Conservation (phyloP, 164 flowering plant species). For the Vitis cinerea region DNA sequence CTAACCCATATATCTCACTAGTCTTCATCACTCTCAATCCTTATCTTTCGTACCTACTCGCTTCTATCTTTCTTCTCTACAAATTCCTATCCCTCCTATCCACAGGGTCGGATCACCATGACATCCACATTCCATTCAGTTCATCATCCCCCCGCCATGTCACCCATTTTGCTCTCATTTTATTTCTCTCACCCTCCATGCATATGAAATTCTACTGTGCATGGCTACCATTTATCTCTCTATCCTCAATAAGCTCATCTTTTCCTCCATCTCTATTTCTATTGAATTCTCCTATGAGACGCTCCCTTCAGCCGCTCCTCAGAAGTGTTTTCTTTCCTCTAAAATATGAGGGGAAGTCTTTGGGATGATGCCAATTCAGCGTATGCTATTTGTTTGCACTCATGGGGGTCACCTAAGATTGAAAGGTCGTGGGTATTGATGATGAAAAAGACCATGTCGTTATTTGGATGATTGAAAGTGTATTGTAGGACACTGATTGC, state of each 20-base stretch:
- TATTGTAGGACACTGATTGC: conserved; percentile 84
- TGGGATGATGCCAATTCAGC: conserved; percentile 17
- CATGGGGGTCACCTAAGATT: conserved; percentile 75
- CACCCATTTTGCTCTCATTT: too few relatives aligned
- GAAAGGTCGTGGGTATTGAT: conserved; percentile 91
- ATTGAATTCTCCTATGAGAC: conserved; percentile 15
- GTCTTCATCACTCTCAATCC: too few relatives aligned
- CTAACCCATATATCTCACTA: too few relatives aligned
- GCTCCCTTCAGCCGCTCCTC: conserved; percentile 2
- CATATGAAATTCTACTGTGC: too few relatives aligned
- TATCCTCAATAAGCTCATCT: conserved; percentile 30
- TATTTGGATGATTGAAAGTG: conserved; percentile 94
- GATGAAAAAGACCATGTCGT: conserved; percentile 98
- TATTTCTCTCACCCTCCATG: too few relatives aligned
- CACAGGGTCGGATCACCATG: too few relatives aligned
- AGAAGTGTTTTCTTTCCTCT: conserved; percentile 4
- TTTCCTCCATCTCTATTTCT: conserved; percentile 23
- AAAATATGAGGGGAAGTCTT: conserved; percentile 6
- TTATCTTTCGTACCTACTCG: too few relatives aligned
- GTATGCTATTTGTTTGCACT: conserved; percentile 51
- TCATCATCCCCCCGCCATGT: too few relatives aligned
- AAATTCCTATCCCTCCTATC: too few relatives aligned
- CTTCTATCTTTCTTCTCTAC: too few relatives aligned
- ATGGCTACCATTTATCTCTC: conserved; percentile 48
- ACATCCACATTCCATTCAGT: too few relatives aligned